Base-by-base conservation (phyloP, 768 basidiomycete species). In the Myochromella boudieri region DNA sequence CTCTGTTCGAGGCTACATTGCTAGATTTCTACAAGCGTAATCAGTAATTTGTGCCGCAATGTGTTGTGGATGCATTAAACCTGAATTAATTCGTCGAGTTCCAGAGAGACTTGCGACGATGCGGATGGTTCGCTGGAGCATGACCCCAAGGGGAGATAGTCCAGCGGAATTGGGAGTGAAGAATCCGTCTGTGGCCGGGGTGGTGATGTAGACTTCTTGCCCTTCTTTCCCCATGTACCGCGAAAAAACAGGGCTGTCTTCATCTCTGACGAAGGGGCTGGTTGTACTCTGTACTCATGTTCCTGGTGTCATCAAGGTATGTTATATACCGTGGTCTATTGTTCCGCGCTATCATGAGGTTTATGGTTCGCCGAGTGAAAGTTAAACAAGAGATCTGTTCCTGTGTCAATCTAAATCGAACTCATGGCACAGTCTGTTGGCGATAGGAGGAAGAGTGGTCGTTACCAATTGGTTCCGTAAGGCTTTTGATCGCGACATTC, bases 231-330 rank as follows among this genome's bases (percentile, higher is more conserved):
- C 70, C 70, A 73, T 10, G 65, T 57, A 40, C 64, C 68, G 39
- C 68, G 68, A 42, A 75, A 57, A 54, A 75, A 68, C 4, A 66
- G 60, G 12, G 70, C 51, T 11, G 67, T 56, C 55, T 74, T 73
- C 74, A 74, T 74, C 48, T 37, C 42, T 29, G 42, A 36, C 40
- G 36, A 26, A 22, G 45, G 44, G 37, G 24, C n/a, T 31, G 8
- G 29, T 8, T n/a, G 29, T 31, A n/a, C 8, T 31, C 8, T 31
- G 8, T n/a, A 31, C n/a, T 31, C 29, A 8, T 31, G 29, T 8
- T 31, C 29, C 29, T 31, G 29, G n/a, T 34, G 33, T n/a, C 18
- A 34, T 17, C n/a, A 5, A 45, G 28, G 21, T 22, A 39, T 15
- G 28, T 44, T 41, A 48, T 47, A 20, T 20, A 40, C n/a, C 7